A percentile compares a stretch with the other conserved stretches of the same genome.
phyloP scores from a whole-genome alignment of 495 filamentous ascomycete species.

The Trichocladium uniseriatum region DNA sequence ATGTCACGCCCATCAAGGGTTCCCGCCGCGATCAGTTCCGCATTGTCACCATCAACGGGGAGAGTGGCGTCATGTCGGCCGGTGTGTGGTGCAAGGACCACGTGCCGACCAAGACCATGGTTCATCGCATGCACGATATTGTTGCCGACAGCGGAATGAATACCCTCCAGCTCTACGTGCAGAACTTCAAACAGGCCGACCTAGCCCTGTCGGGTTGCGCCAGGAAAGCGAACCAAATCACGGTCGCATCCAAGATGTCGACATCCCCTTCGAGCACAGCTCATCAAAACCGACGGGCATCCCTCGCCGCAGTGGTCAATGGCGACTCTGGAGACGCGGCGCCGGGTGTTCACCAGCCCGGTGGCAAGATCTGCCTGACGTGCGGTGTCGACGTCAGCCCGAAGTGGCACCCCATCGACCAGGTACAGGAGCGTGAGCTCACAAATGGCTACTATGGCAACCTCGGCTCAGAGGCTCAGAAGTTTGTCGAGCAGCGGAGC shows the following conservation, averaged over 20 bases:
- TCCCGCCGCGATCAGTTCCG: conserved; percentile 68
- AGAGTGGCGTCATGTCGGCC: conserved; percentile 66
- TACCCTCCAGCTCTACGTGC: conserved; percentile 75
- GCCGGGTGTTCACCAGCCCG: conserved; percentile 16
- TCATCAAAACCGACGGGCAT: conserved; percentile 30
- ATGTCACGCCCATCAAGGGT: conserved; percentile 81
- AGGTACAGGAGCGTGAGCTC: conserved; percentile 31
- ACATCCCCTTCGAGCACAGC: conserved; percentile 6
- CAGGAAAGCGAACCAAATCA: conserved; percentile 61
- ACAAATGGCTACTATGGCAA: conserved; percentile 35
- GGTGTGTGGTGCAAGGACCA: conserved; percentile 89
- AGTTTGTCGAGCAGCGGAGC: conserved; percentile 41
- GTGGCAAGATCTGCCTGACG: conserved; percentile 44
- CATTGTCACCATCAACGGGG: conserved; percentile 63
- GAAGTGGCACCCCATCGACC: conserved; percentile 48
- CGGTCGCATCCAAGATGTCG: conserved; percentile 33
- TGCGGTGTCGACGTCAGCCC: conserved; percentile 53
- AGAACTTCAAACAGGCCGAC: conserved; percentile 91
- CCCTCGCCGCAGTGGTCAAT: conserved; percentile 25
- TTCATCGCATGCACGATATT: conserved; percentile 70
- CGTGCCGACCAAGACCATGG: conserved; percentile 50
- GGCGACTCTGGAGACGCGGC: conserved; percentile 16
- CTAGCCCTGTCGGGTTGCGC: conserved; percentile 80
- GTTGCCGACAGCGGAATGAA: conserved; percentile 53
- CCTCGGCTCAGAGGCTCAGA: conserved; percentile 33